These are phyloP conservation scores for Arxiozyma slooffiae DNA, from an alignment of 1,139 yeast genomes.

Conservation along the genomic window DNA sequence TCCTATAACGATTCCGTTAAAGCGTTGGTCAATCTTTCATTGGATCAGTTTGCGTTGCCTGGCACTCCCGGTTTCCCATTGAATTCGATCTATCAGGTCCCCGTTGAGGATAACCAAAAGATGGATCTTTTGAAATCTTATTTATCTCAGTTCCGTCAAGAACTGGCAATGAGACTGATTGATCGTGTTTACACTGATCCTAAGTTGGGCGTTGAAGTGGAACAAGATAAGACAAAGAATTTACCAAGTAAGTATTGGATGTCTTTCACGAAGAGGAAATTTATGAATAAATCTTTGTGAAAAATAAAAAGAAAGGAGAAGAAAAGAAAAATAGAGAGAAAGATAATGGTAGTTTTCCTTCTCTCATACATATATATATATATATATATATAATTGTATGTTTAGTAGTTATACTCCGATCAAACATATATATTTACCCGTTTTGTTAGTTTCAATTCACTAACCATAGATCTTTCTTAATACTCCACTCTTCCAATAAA, in stretches of 20 bases:
- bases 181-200: slow-evolving; percentile 59
- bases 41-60: slow-evolving; percentile 84
- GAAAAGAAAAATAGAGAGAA: slow-evolving; percentile 30
- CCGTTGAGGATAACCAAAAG: slow-evolving; percentile 68
- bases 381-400: no score
- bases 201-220: slow-evolving; percentile 5
- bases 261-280: slow-evolving; percentile 87
- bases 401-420: no score
- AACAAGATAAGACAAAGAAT: slow-evolving; percentile 10
- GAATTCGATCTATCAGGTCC: slow-evolving; percentile 60
- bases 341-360: no score
- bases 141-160: slow-evolving; percentile 89
- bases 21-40: slow-evolving; percentile 66
- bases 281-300: slow-evolving; percentile 71
- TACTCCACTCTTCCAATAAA: no score
- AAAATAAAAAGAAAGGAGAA: background rate
- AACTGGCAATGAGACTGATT: slow-evolving; percentile 71
- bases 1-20: slow-evolving; percentile 59
- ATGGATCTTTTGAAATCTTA: slow-evolving; percentile 72
- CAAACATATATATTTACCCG: no score
- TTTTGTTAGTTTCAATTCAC: no score
- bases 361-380: slow-evolving; percentile 10
- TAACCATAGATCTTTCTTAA: no score
- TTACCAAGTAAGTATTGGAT: slow-evolving; percentile 83
- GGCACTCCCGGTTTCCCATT: slow-evolving; percentile 94